Evolutionary conservation across 306 rosid species (phyloP).

Genomic region (Glycine tomentella): DNA sequence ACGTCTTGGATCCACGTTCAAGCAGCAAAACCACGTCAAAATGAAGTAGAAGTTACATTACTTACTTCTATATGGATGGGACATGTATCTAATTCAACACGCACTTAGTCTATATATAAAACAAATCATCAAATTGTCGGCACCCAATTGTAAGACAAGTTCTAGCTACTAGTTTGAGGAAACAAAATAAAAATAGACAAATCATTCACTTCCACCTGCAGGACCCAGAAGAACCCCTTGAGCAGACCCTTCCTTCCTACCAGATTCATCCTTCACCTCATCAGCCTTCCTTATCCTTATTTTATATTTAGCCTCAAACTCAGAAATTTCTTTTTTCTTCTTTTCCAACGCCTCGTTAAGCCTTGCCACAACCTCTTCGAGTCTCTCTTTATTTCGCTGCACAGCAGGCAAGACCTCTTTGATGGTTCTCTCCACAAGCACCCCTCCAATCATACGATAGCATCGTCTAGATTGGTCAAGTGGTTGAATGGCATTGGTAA

Average conservation of each 20-base stretch:
- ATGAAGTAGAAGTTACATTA: too few relatives aligned
- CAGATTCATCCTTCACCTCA: conserved; percentile 73
- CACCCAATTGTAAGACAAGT: conserved; percentile 17
- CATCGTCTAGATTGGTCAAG: conserved; percentile 90
- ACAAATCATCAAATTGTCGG: conserved; percentile 26
- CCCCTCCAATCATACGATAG: conserved; percentile 97
- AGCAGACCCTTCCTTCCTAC: conserved; percentile 86
- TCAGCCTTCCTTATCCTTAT: conserved; percentile 80
- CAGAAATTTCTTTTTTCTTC: conserved; percentile 92
- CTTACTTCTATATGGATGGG: too few relatives aligned
- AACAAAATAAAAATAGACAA: neutral
- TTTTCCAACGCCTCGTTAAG: conserved; percentile 83
- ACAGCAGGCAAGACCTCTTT: conserved; percentile 96
- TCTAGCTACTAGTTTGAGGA: neutral
- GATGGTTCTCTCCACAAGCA: conserved; percentile 97
- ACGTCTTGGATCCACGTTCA: too few relatives aligned
- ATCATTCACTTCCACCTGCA: conserved; percentile 71
- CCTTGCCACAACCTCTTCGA: conserved; percentile 86
- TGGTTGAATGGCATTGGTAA: conserved; percentile 85
- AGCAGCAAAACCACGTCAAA: too few relatives aligned
- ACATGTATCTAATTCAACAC: too few relatives aligned
- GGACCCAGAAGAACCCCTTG: conserved; percentile 97
- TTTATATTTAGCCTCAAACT: conserved; percentile 89
- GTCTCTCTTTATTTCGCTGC: conserved; percentile 87
- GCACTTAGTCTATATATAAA: conserved; percentile 17